These are phyloP conservation scores for Komagataella pseudopastoris DNA, from an alignment of 805 yeast genomes.

Conservation along the genomic window DNA sequence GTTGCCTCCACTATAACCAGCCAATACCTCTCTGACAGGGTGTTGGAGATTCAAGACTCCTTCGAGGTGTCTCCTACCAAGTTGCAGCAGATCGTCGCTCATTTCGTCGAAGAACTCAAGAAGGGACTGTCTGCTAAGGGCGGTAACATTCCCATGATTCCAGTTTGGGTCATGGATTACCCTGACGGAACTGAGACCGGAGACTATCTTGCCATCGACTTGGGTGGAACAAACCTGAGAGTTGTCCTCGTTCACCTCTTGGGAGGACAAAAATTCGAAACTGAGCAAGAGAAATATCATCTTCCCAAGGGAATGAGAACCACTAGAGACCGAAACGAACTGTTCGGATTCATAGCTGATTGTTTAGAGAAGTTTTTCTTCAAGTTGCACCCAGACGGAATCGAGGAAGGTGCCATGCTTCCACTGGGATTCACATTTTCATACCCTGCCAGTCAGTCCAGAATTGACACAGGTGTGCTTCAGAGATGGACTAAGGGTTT, in stretches of 20 bases:
- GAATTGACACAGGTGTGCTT: constrained; percentile 75
- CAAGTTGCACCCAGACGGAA: constrained; percentile 60
- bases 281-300: constrained; percentile 78
- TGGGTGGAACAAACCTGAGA: constrained; percentile 52
- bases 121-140: constrained; percentile 38
- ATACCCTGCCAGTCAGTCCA: constrained; percentile 76
- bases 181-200: constrained; percentile 48
- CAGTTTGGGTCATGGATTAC: constrained; percentile 45
- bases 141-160: constrained; percentile 51
- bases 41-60: neutral
- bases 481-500: constrained; percentile 99
- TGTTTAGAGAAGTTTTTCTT: constrained; percentile 62
- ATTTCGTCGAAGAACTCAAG: constrained; percentile 35
- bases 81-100: constrained; percentile 29
- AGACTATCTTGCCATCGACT: constrained; percentile 44
- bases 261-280: constrained; percentile 77
- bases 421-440: constrained; percentile 96
- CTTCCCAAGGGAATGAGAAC: constrained; percentile 74
- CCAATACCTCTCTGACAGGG: neutral
- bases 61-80: constrained; percentile 27
- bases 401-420: constrained; percentile 32
- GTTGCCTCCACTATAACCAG: neutral
- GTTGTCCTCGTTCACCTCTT: constrained; percentile 36
- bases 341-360: constrained; percentile 83
- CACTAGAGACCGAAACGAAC: constrained; percentile 54